A percentile compares a stretch with the other conserved stretches of the same genome.
phyloP scores from a whole-genome alignment of 768 basidiomycete genomes.

The Imleria badia region DNA sequence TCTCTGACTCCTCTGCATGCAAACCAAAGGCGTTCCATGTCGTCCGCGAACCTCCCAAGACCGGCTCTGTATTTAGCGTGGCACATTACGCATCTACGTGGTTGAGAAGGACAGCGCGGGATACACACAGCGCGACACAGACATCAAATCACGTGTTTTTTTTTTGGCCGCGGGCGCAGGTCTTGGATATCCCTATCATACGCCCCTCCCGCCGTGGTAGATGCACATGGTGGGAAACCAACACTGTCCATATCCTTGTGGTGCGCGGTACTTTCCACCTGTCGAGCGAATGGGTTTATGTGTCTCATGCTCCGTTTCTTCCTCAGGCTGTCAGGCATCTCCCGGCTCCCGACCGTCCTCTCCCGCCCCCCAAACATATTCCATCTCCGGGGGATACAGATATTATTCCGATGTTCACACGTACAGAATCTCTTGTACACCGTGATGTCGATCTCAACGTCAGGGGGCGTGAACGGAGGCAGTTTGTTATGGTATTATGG shows the following conservation, averaged over 20 bases:
- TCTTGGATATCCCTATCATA: not conserved
- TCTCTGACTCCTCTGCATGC: conserved; percentile 6
- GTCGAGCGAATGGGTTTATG: not conserved
- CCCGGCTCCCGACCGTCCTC: conserved; percentile 6
- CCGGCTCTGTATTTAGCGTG: conserved; percentile 6
- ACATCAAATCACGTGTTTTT: conserved; percentile 3
- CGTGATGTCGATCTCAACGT: conserved; percentile 15
- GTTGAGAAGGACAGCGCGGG: conserved; percentile 6
- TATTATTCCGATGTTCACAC: conserved; percentile 19
- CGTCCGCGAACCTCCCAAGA: conserved; percentile 22
- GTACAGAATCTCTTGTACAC: conserved; percentile 6
- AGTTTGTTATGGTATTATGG: conserved; percentile 14
- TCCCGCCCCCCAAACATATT: conserved; percentile 4
- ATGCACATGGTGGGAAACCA: conserved; percentile 1
- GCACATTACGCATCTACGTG: conserved; percentile 13
- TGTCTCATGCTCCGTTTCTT: not conserved
- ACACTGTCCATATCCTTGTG: conserved; percentile 9
- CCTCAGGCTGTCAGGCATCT: conserved; percentile 13
- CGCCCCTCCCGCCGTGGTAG: not conserved
- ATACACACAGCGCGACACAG: conserved; percentile 1
- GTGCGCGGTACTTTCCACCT: conserved; percentile 1
- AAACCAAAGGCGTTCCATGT: conserved; percentile 18
- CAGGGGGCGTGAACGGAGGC: conserved; percentile 15
- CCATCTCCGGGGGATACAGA: conserved; percentile 1
- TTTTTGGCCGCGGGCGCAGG: not conserved